A percentile compares a stretch with the other conserved stretches of the same genome.
Evolutionary conservation across 2,329 filamentous ascomycete species (phyloP).

Genomic region (Microcera coccophila): DNA sequence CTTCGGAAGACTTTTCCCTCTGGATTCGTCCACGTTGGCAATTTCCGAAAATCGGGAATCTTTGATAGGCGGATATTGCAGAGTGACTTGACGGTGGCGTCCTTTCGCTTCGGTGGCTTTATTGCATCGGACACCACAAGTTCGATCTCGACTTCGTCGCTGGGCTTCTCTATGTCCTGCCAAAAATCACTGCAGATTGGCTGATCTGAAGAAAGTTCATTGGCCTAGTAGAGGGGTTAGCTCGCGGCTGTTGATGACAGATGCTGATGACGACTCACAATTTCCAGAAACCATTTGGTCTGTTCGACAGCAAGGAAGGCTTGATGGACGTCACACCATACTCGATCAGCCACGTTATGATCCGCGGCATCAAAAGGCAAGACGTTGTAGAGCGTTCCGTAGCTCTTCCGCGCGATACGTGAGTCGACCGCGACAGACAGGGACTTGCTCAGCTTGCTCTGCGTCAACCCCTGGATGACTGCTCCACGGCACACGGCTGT

Average conservation of each 20-base stretch:
- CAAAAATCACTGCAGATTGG: conserved; percentile 10
- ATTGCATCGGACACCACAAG: conserved; percentile 12
- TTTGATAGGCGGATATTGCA: conserved; percentile 16
- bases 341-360: conserved; percentile 19
- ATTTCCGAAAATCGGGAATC: conserved; percentile 7
- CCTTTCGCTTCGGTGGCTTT: conserved; percentile 7
- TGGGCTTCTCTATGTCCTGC: conserved; percentile 3
- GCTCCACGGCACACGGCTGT: conserved; percentile 35
- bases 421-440: conserved; percentile 21
- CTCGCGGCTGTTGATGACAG: not conserved
- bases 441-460: not conserved
- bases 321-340: conserved; percentile 9
- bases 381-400: conserved; percentile 19
- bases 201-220: conserved; percentile 10
- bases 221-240: conserved; percentile 6
- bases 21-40: conserved; percentile 16
- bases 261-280: conserved; percentile 11
- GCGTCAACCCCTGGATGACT: conserved; percentile 25
- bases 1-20: conserved; percentile 6
- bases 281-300: conserved; percentile 29
- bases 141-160: conserved; percentile 3
- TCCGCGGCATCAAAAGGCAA: conserved; percentile 10
- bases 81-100: conserved; percentile 13
- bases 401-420: conserved; percentile 29
- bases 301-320: conserved; percentile 22